Conservation (phyloP, 2,329 filamentous ascomycete species). For the Metarhizium brunneum region DNA sequence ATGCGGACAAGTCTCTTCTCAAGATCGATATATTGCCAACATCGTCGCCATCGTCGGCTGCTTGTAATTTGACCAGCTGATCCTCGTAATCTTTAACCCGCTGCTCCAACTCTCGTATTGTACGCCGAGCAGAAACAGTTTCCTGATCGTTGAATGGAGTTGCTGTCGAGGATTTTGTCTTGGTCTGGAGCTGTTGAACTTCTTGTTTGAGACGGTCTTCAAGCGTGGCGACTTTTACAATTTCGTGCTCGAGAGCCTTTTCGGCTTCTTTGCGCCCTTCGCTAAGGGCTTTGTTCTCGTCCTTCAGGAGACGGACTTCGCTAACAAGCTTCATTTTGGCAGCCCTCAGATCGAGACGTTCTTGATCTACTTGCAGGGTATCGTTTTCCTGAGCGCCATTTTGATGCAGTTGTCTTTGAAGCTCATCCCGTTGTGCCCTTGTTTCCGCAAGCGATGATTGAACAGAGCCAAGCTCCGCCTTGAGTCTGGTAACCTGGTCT, state of each 20-base stretch:
- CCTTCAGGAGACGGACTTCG: constrained; percentile 54
- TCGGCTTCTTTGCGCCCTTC: constrained; percentile 52
- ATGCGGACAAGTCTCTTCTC: constrained; percentile 51
- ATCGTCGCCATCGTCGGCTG: constrained; percentile 28
- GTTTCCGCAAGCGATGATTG: constrained; percentile 46
- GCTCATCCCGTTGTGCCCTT: constrained; percentile 57
- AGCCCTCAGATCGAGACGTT: constrained; percentile 59
- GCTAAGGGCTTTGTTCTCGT: constrained; percentile 50
- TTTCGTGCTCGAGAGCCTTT: constrained; percentile 54
- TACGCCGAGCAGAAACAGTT: constrained; percentile 49
- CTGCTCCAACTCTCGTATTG: constrained; percentile 55
- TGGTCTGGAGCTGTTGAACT: constrained; percentile 40
- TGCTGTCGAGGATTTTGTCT: constrained; percentile 32
- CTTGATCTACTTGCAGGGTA: constrained; percentile 54
- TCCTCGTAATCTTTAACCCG: constrained; percentile 46
- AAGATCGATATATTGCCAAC: constrained; percentile 49
- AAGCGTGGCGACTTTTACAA: constrained; percentile 56
- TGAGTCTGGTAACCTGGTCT: constrained; percentile 50
- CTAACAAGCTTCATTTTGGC: constrained; percentile 59
- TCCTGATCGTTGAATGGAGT: constrained; percentile 42
- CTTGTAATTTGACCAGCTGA: constrained; percentile 25
- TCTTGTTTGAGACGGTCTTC: constrained; percentile 52
- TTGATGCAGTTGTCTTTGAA: constrained; percentile 50
- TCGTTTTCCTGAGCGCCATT: constrained; percentile 47
- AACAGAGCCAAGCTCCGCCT: constrained; percentile 50